Conservation (phyloP, 2,329 filamentous ascomycete species). For the Alternaria ventricosa region DNA sequence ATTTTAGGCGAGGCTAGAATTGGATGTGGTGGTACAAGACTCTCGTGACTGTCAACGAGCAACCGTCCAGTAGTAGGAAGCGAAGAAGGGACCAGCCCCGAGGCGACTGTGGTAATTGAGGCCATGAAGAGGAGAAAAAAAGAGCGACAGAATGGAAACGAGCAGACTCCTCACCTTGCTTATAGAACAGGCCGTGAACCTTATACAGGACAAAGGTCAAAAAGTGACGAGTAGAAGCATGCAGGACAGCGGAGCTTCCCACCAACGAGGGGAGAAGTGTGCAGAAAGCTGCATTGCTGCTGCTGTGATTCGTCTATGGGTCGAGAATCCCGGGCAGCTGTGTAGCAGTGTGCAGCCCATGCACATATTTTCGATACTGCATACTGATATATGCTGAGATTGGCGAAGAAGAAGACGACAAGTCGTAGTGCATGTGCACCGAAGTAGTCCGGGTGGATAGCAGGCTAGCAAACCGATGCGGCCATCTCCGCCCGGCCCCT, state of each 20-base stretch:
- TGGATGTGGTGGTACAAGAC: slow-evolving; percentile 9
- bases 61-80: neutral
- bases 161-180: neutral
- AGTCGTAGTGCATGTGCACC: slow-evolving; percentile 4
- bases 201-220: slow-evolving; percentile 14
- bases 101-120: slow-evolving; percentile 1
- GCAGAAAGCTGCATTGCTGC: slow-evolving; percentile 10
- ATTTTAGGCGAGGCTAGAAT: neutral
- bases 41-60: neutral
- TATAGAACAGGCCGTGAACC: neutral
- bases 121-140: slow-evolving; percentile 1
- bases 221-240: slow-evolving; percentile 24
- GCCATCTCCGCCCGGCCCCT: slow-evolving; percentile 7
- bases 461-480: slow-evolving; percentile 6
- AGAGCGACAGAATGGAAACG: neutral
- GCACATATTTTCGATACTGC: slow-evolving; percentile 13
- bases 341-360: slow-evolving; percentile 6
- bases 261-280: slow-evolving; percentile 20
- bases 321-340: slow-evolving; percentile 8
- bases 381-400: slow-evolving; percentile 10
- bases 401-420: slow-evolving; percentile 19
- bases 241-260: slow-evolving; percentile 7
- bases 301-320: slow-evolving; percentile 9
- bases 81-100: slow-evolving; percentile 3
- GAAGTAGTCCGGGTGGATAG: neutral